Evolutionary conservation across 768 basidiomycete genomes (phyloP), one percentile per base, ranked within the genome.

Genomic region (Tephrocybe sp.): DNA sequence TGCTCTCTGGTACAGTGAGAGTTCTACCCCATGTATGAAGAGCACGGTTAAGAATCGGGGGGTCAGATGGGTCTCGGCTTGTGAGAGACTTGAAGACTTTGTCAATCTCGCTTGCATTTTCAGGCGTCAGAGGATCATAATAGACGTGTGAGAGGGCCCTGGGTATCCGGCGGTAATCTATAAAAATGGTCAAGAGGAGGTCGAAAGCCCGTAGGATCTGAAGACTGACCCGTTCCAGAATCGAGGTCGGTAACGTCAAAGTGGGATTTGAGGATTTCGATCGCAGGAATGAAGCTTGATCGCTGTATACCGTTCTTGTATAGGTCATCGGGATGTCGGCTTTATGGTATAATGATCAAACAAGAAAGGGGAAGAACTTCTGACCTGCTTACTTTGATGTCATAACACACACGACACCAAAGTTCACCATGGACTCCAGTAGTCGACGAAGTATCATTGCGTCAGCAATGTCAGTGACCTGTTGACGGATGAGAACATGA

Each of bases 231-330:
- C 49, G 92, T 97, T 30, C 87, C 91, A n/a, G 95, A 98, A 67
- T 98, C 87, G 21, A 99, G 80, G 67, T 98, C 93, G 0, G 89
- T 90, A 12, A 98, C 86, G 40, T 87, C 82, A 54, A 97, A 94
- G 12, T 78, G 83, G 1, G 82, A 69, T 71, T 97, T 98, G 57
- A 99, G 80, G 24, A 98, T 78, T 40, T 98, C 90, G 51, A 99
- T 98, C 22, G 93, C 87, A 9, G 97, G 97, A 38, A 98, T 63
- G 70, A 99, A 99, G 61, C 92, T 95, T 4, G 87, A 81, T 3
- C 97, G 82, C 65, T 99, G 97, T 35, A 99, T 97, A 0, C 97
- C 97, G 56, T 98, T 98, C 80, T 96, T 95, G 76, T 99, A 99
- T 1, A 99, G 76, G 25, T 98, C 92, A 60, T 98, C 89, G 2